Evolutionary conservation across 2,329 filamentous ascomycete species (phyloP).

Genomic region (Colletotrichum limetticola): DNA sequence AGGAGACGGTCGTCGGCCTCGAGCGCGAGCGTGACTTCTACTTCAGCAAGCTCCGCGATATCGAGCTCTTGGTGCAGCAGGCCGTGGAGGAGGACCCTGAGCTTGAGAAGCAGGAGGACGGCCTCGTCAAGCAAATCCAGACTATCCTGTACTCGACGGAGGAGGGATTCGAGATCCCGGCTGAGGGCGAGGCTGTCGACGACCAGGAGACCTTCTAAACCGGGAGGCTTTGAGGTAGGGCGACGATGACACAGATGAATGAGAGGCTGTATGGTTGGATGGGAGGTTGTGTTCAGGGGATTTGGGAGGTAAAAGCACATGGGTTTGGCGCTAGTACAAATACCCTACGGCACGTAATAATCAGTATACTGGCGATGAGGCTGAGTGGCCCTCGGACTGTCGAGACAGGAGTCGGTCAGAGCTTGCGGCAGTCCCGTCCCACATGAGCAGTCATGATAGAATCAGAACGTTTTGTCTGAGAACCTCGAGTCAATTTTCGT

Average conservation of each 20-base stretch:
- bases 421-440: conserved; percentile 10
- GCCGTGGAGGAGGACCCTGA: conserved; percentile 93
- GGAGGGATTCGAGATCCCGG: conserved; percentile 89
- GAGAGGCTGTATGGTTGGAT: background rate
- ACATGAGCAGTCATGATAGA: conserved; percentile 30
- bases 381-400: conserved; percentile 8
- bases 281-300: conserved; percentile 9
- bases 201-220: conserved; percentile 83
- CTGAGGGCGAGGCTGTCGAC: conserved; percentile 76
- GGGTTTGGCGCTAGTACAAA: conserved; percentile 35
- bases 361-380: conserved; percentile 31
- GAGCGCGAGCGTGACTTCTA: conserved; percentile 99
- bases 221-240: background rate
- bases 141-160: conserved; percentile 97
- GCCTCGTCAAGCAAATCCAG: conserved; percentile 95
- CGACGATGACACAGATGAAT: background rate
- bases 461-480: conserved; percentile 16
- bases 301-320: conserved; percentile 21
- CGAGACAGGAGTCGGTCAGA: conserved; percentile 13
- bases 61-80: conserved; percentile 93
- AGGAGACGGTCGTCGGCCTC: conserved; percentile 93
- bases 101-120: conserved; percentile 92
- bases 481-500: background rate
- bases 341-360: conserved; percentile 34
- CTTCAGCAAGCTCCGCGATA: conserved; percentile 98